Evolutionary conservation across 371 early-diverging fungal genomes (phyloP).

Genomic region (Phascolomyces articulosus): DNA sequence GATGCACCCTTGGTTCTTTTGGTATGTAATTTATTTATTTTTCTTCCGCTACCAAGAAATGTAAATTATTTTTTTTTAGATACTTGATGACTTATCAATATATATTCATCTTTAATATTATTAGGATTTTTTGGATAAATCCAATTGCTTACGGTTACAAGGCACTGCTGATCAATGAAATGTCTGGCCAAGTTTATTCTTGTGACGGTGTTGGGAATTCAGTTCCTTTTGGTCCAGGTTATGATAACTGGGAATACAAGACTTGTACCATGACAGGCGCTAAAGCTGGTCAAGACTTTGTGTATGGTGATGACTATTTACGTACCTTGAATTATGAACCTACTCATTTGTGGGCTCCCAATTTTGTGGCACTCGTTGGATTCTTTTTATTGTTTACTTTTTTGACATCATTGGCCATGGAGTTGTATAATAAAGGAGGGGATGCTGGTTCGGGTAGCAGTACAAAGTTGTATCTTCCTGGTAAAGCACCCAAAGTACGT

Average conservation of each 20-base stretch:
- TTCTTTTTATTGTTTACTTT: slow-evolving; percentile 46
- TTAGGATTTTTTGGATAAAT: slow-evolving; percentile 77
- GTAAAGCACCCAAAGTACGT: slow-evolving; percentile 24
- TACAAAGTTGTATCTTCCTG: slow-evolving; percentile 55
- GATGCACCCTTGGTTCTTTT: slow-evolving; percentile 58
- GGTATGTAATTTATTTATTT: slow-evolving; percentile 27
- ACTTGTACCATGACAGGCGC: slow-evolving; percentile 66
- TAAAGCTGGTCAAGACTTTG: slow-evolving; percentile 47
- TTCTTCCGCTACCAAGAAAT: background rate
- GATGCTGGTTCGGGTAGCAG: slow-evolving; percentile 44
- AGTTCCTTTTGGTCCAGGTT: slow-evolving; percentile 60
- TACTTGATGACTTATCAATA: background rate
- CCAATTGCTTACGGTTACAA: slow-evolving; percentile 75
- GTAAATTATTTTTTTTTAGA: too few species aligned
- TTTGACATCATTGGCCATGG: slow-evolving; percentile 38
- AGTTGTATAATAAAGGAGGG: slow-evolving; percentile 47
- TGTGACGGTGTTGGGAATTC: slow-evolving; percentile 49
- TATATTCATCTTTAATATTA: background rate
- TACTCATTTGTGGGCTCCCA: slow-evolving; percentile 35
- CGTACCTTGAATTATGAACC: slow-evolving; percentile 50
- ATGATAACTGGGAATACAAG: slow-evolving; percentile 56
- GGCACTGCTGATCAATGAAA: slow-evolving; percentile 75
- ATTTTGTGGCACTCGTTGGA: slow-evolving; percentile 28
- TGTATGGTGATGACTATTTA: slow-evolving; percentile 63
- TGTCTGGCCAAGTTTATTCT: slow-evolving; percentile 55